phyloP scores from a whole-genome alignment of 176 grass and related monocot species.

The Dendrocalamus sinicus region DNA sequence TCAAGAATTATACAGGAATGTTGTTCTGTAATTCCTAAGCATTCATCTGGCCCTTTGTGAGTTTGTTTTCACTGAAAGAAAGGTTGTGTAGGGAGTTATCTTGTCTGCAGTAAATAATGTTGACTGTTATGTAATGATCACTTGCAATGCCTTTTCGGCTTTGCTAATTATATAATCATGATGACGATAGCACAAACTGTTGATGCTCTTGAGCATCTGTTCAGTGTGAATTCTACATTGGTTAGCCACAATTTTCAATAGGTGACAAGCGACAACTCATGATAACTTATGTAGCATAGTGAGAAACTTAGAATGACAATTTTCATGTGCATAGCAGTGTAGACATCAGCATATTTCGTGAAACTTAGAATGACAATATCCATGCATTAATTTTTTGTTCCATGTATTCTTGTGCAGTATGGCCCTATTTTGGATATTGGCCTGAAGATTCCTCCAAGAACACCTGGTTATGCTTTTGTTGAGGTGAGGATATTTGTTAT shows the following conservation, averaged over 20 bases:
- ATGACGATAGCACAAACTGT: not conserved
- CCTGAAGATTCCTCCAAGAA: slow-evolving; percentile 94
- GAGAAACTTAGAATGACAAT: not conserved
- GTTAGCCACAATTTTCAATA: not conserved
- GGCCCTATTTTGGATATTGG: slow-evolving; percentile 87
- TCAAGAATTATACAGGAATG: no score
- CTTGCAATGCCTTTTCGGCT: not conserved
- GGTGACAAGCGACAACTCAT: not conserved
- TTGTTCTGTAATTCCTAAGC: no score
- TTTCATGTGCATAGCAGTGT: no score
- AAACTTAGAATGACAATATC: not conserved
- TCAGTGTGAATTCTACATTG: not conserved
- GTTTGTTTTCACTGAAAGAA: no score
- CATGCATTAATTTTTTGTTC: not conserved
- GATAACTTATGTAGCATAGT: not conserved
- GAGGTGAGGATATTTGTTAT: slow-evolving; percentile 59
- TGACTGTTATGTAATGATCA: not conserved
- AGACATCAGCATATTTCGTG: no score
- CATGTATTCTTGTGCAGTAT: slow-evolving; percentile 64
- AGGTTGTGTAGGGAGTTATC: no score
- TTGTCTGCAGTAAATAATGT: not conserved
- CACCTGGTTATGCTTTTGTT: slow-evolving; percentile 93
- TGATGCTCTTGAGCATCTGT: not conserved
- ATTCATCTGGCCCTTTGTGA: no score
- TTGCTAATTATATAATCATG: not conserved